Conservation (phyloP, 768 basidiomycete species). For the Polyporus arcularius region DNA sequence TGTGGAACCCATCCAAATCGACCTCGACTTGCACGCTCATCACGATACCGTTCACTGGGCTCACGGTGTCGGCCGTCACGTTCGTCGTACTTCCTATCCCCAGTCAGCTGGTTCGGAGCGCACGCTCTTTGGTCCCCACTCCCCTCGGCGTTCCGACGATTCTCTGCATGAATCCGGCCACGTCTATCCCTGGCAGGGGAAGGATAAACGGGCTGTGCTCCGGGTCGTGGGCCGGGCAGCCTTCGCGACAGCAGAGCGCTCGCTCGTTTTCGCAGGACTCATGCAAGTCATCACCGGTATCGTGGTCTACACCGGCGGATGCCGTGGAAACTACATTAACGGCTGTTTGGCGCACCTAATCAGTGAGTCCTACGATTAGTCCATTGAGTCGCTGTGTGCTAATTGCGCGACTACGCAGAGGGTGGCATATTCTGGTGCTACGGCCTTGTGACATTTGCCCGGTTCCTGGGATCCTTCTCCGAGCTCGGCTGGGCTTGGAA, state of each 20-base stretch:
- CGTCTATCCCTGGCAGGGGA: conserved; percentile 18
- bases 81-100: conserved; percentile 43
- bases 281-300: conserved; percentile 68
- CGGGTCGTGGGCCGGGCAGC: conserved; percentile 45
- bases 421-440: conserved; percentile 93
- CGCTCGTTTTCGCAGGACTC: conserved; percentile 72
- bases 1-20: conserved; percentile 29
- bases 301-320: conserved; percentile 84
- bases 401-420: conserved; percentile 45
- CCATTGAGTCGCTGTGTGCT: conserved; percentile 6
- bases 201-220: conserved; percentile 28
- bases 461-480: conserved; percentile 89
- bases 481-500: conserved; percentile 98
- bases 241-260: conserved; percentile 60
- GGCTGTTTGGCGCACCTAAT: conserved; percentile 90
- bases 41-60: conserved; percentile 56
- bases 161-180: conserved; percentile 46
- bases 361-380: conserved; percentile 51
- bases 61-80: conserved; percentile 39
- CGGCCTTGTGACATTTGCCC: conserved; percentile 85
- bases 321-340: conserved; percentile 76
- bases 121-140: conserved; percentile 52
- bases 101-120: conserved; percentile 52
- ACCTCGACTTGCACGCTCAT: conserved; percentile 26
- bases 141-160: conserved; percentile 57